These are phyloP conservation scores for Phellinidium pouzarii DNA, from an alignment of 1,284 basidiomycete genomes.

Conservation along the genomic window DNA sequence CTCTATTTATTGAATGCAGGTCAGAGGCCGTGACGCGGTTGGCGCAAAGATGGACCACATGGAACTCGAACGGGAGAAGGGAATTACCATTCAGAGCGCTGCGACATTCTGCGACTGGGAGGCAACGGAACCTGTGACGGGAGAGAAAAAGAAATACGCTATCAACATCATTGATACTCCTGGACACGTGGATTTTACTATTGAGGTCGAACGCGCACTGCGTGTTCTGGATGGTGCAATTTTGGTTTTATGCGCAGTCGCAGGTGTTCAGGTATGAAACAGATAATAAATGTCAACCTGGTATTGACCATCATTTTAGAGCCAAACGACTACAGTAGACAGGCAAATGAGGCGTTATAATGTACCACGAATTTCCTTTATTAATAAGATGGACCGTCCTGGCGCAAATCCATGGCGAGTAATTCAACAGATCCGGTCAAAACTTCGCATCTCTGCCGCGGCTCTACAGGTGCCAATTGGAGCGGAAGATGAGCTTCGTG, in stretches of 20 bases:
- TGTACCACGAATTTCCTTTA: slow-evolving; percentile 93
- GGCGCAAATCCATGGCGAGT: slow-evolving; percentile 98
- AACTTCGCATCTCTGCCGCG: slow-evolving; percentile 89
- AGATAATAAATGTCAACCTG: neutral
- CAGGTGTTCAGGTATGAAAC: slow-evolving; percentile 78
- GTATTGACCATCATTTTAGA: slow-evolving; percentile 36
- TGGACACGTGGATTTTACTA: slow-evolving; percentile 99
- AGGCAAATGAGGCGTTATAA: slow-evolving; percentile 97
- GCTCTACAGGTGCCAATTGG: slow-evolving; percentile 98
- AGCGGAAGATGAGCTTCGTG: slow-evolving; percentile 80
- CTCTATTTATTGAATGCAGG: slow-evolving; percentile 35
- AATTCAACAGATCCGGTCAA: slow-evolving; percentile 85
- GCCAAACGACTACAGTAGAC: slow-evolving; percentile 99
- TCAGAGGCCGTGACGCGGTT: slow-evolving; percentile 88
- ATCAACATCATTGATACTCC: slow-evolving; percentile 99
- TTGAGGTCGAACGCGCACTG: slow-evolving; percentile 96
- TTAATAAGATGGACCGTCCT: slow-evolving; percentile 99
- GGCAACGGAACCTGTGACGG: slow-evolving; percentile 57
- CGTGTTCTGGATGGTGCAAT: slow-evolving; percentile 97
- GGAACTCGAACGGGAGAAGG: slow-evolving; percentile 98
- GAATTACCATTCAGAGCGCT: slow-evolving; percentile 98
- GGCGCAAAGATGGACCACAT: slow-evolving; percentile 99
- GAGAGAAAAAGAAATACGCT: slow-evolving; percentile 76
- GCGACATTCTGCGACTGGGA: slow-evolving; percentile 99
- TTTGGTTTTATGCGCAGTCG: slow-evolving; percentile 93